These are phyloP conservation scores for Echinochloa phyllopogon DNA, from an alignment of 176 grass and related monocot genomes.

Conservation along the genomic window DNA sequence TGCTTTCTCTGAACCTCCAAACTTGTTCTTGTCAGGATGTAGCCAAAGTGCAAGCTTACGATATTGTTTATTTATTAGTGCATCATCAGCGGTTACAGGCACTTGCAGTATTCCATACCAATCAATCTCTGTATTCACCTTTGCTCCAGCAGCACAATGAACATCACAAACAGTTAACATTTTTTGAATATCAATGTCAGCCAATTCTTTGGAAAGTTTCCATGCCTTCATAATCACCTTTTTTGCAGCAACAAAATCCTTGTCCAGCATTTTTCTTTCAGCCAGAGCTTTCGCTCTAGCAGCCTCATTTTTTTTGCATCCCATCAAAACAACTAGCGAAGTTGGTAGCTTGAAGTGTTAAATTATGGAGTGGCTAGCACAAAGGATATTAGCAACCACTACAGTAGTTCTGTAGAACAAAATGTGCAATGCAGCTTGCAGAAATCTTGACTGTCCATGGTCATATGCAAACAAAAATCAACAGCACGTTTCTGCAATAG, in stretches of 20 bases:
- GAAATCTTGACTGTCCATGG: constrained; percentile 3
- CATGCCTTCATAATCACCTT: constrained; percentile 63
- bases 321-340: constrained; percentile 55
- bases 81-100: constrained; percentile 57
- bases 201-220: constrained; percentile 37
- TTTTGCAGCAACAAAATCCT: constrained; percentile 69
- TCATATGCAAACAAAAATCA: constrained; percentile 2
- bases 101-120: constrained; percentile 85
- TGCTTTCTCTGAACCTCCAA: constrained; percentile 75
- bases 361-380: constrained; percentile 8
- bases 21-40: constrained; percentile 90
- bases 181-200: constrained; percentile 54
- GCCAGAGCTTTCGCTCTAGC: constrained; percentile 38
- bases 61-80: constrained; percentile 74
- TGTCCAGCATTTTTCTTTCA: constrained; percentile 59
- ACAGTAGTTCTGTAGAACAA: constrained; percentile 9
- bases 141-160: constrained; percentile 62
- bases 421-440: neutral
- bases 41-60: constrained; percentile 79
- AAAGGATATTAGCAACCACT: neutral
- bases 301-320: constrained; percentile 89
- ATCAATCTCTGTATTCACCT: constrained; percentile 68
- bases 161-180: constrained; percentile 84
- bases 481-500: constrained; percentile 17
- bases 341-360: neutral